Conservation (phyloP, 2,329 filamentous ascomycete genomes). For the Diplodia scrobiculata region DNA sequence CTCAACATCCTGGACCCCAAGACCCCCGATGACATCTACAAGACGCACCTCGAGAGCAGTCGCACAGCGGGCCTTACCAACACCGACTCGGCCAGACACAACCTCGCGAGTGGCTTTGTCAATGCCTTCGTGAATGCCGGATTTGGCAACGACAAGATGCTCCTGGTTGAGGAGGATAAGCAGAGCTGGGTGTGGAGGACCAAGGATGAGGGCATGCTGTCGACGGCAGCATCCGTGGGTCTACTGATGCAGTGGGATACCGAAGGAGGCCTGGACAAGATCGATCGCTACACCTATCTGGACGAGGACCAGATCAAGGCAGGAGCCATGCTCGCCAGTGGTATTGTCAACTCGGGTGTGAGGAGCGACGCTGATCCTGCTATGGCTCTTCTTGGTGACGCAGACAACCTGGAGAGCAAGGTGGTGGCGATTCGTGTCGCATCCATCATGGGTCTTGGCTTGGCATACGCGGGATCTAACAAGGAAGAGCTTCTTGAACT, state of each 20-base stretch:
- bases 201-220: constrained; percentile 96
- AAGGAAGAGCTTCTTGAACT: constrained; percentile 84
- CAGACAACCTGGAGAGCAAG: constrained; percentile 76
- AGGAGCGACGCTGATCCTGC: constrained; percentile 87
- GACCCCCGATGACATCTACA: constrained; percentile 98
- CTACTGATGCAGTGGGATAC: constrained; percentile 93
- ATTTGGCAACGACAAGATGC: constrained; percentile 95
- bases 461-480: constrained; percentile 92
- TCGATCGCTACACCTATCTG: constrained; percentile 90
- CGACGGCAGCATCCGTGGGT: constrained; percentile 89
- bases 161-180: constrained; percentile 82
- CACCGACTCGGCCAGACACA: constrained; percentile 92
- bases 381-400: constrained; percentile 78
- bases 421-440: constrained; percentile 76
- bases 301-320: constrained; percentile 83
- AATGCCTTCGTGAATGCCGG: constrained; percentile 97
- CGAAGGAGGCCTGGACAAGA: constrained; percentile 86
- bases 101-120: constrained; percentile 92
- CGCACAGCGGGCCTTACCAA: constrained; percentile 91
- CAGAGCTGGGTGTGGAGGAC: constrained; percentile 99
- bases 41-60: constrained; percentile 95
- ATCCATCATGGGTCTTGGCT: constrained; percentile 91
- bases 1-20: constrained; percentile 96
- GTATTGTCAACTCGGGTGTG: constrained; percentile 93
- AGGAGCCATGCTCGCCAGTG: constrained; percentile 87